Evolutionary conservation across 164 flowering plant species (phyloP), one percentile per base, ranked within the genome.

Genomic region (Stephania cephalantha): DNA sequence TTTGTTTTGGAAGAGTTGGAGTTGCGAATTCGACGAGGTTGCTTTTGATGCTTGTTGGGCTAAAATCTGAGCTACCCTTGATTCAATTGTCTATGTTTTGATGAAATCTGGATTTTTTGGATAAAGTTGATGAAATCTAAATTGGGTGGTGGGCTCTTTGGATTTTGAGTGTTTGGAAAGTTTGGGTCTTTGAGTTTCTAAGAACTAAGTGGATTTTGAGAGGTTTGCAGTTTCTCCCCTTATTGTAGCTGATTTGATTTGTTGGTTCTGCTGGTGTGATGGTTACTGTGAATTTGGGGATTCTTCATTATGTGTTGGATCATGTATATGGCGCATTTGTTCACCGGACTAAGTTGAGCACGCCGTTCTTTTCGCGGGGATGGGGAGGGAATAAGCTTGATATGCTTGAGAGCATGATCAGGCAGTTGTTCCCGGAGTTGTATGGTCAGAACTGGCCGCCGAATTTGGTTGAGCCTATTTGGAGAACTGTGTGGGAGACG

Each of bases 301-400:
- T 88, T 84, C 90, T 95, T 73, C 97, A 95, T 80, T 89, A 90
- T 84, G 93, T 95, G 17, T 67, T 95, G 77, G 99, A 95, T 83
- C 99, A 95, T 80, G 81, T 95, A 48, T 95, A 95, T 72, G 97
- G 98, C 46, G 98, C 99, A 75, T 90, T 90, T 67, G 78, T 95
- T 76, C 97, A 95, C 79, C 75, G 99, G 73, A 88, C 94, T 15
- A 93, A 86, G 78, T 64, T 93, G 48, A 90, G 89, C 79, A 84
- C 98, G 11, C 98, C 87, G 8, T 95, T 95, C 76, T 95, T 95
- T 74, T 95, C 99, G 0, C 83, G 90, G 75, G 99, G 99, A 58
- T 95, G 97, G 99, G 99, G 98, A 31, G 98, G 99, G 1, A 67
- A 80, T 53, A 89, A 90, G 88, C 93, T 95, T 73, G 95, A 90